Conservation (phyloP, 768 basidiomycete genomes). For the Ramaria sp. region DNA sequence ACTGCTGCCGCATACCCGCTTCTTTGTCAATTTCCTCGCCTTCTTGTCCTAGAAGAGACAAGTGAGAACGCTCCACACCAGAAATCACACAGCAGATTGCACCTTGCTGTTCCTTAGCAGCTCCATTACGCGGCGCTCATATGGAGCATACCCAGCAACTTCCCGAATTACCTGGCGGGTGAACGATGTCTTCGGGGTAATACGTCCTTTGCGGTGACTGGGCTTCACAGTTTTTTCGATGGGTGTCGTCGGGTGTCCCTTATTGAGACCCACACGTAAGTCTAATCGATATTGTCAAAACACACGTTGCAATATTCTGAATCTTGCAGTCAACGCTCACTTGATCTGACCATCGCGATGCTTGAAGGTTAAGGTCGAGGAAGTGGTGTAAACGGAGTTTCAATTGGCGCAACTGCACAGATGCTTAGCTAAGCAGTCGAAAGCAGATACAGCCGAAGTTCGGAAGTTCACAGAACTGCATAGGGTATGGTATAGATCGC, state of each 20-base stretch:
- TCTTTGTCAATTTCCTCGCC: slow-evolving; percentile 98
- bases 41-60: slow-evolving; percentile 75
- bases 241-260: slow-evolving; percentile 80
- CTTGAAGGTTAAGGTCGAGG: slow-evolving; percentile 49
- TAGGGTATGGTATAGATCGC: slow-evolving; percentile 11
- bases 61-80: background rate
- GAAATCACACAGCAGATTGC: slow-evolving; percentile 19
- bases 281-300: slow-evolving; percentile 35
- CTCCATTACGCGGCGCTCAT: slow-evolving; percentile 97
- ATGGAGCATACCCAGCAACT: slow-evolving; percentile 95
- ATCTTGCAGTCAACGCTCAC: slow-evolving; percentile 32
- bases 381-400: slow-evolving; percentile 13
- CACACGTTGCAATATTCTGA: background rate
- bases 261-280: slow-evolving; percentile 75
- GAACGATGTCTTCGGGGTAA: slow-evolving; percentile 85
- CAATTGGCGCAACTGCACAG: slow-evolving; percentile 11
- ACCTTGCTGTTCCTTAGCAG: slow-evolving; percentile 96
- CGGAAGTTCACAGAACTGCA: too few species aligned
- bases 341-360: slow-evolving; percentile 62
- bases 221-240: slow-evolving; percentile 68
- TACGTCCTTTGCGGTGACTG: slow-evolving; percentile 85
- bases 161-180: slow-evolving; percentile 91
- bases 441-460: too few species aligned
- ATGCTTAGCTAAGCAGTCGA: slow-evolving; percentile 11
- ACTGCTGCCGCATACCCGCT: slow-evolving; percentile 64